These are phyloP conservation scores for Aspergillus fructus DNA, from an alignment of 2,329 filamentous ascomycete genomes.

Conservation along the genomic window DNA sequence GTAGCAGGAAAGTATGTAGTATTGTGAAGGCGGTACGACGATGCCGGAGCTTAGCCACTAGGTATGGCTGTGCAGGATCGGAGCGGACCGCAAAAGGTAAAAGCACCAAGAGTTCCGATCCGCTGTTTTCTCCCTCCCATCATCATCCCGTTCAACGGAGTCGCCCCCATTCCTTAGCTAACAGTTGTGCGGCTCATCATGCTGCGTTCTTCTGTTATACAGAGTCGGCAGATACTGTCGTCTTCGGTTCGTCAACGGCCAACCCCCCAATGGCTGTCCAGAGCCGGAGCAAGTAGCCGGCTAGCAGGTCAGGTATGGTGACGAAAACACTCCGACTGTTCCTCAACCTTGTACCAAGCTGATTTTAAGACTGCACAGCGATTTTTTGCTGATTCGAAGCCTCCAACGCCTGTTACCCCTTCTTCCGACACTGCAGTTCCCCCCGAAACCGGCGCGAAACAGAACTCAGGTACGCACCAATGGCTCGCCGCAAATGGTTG, in stretches of 20 bases:
- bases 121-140: conserved; percentile 33
- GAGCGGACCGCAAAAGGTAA: conserved; percentile 43
- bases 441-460: conserved; percentile 49
- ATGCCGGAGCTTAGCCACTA: conserved; percentile 23
- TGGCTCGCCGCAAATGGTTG: conserved; percentile 14
- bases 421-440: conserved; percentile 50
- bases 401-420: conserved; percentile 44
- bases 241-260: conserved; percentile 37
- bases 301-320: conserved; percentile 42
- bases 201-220: conserved; percentile 56
- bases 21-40: background rate
- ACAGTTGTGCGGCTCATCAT: conserved; percentile 50
- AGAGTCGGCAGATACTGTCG: conserved; percentile 46
- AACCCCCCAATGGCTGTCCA: conserved; percentile 45
- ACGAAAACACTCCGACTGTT: conserved; percentile 24
- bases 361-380: conserved; percentile 34
- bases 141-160: conserved; percentile 24
- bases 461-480: conserved; percentile 37
- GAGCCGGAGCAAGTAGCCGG: conserved; percentile 37
- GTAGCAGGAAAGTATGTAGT: too few relatives aligned
- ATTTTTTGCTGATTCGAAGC: conserved; percentile 52
- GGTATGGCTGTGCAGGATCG: conserved; percentile 32
- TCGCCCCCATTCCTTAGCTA: conserved; percentile 27
- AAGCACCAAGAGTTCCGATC: conserved; percentile 34
- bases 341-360: conserved; percentile 26